Base-by-base conservation (phyloP, 2,329 filamentous ascomycete genomes). In the Pseudocercospora ulei region DNA sequence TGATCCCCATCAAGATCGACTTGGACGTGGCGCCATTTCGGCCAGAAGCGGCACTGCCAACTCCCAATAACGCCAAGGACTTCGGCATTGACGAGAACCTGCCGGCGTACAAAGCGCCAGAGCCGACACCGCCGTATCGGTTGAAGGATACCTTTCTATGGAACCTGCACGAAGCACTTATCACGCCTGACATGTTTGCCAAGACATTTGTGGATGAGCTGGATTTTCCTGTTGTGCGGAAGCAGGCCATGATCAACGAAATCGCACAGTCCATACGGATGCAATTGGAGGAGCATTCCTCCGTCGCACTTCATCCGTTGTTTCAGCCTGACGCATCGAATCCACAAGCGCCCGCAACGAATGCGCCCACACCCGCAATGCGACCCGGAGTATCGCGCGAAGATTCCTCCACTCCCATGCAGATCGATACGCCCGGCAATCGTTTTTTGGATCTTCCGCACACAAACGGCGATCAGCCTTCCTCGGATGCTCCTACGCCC, bases 141-240 rank as follows among this genome's bases (percentile, higher is more conserved):
- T 70, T 98, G 41, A 86, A 92, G 55, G 90, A 98, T 54, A 81
- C 83, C n/a, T 96, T 98, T 55, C 66, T 95, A 36, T 98, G 90
- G 90, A 98, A 98, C 55, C 71, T 98, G 8, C 88, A 96, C 63
- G 90, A 98, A 65, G 82, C 84, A 0, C 69, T 95, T 42, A 82
- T 87, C 35, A 98, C 90, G 0, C 93, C 90, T 1, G 90, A 98
- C 57, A 82, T 93, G 56, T 98, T 96, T 59, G 90, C 90, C n/a
- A 75, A 82, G 52, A 78, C 74, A 1, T 76, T 96, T 50, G 87
- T 93, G 1, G 84, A 93, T 49, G 90, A 98, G 58, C 72, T 98
- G 26, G 90, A 98, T 59, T 73, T 98, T 26, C 88, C 88, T 3
- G 80, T 83, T 44, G 73, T 80, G 26, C 57, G 66, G 18, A 70